These are phyloP conservation scores for Telopea speciosissima DNA, from an alignment of 177 flowering plant species.

Conservation along the genomic window DNA sequence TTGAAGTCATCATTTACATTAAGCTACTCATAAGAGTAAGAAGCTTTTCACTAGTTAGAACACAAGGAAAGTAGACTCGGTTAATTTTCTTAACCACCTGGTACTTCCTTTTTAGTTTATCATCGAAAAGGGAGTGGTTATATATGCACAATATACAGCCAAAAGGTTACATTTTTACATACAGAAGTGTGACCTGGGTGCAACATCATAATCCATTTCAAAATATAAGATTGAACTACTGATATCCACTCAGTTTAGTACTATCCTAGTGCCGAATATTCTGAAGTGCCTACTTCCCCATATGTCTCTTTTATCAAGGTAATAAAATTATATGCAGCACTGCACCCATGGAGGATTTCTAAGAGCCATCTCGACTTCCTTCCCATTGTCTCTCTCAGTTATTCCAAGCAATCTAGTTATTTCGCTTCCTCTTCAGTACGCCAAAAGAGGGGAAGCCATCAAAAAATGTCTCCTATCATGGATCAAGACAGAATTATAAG, in stretches of 20 bases:
- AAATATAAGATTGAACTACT: background rate
- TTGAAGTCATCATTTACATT: no score
- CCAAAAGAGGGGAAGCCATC: constrained; percentile 33
- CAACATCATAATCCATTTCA: background rate
- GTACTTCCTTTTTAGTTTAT: no score
- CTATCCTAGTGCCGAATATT: constrained; percentile 37
- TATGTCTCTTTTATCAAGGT: constrained; percentile 28
- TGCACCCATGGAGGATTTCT: constrained; percentile 70
- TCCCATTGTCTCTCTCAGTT: constrained; percentile 15
- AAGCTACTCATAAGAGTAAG: no score
- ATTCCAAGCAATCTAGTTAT: constrained; percentile 53
- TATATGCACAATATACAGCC: no score
- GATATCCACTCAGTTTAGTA: constrained; percentile 16
- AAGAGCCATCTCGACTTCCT: constrained; percentile 18
- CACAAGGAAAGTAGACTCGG: no score
- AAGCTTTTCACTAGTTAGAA: no score
- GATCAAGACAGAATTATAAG: background rate
- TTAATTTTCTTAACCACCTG: no score
- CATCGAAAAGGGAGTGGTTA: no score
- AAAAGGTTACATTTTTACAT: background rate
- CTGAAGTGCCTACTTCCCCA: constrained; percentile 49
- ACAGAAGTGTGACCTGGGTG: background rate
- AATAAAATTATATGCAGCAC: constrained; percentile 50
- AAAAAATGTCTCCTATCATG: constrained; percentile 44
- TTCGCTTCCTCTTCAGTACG: constrained; percentile 28